These are phyloP conservation scores for Colletotrichum trifolii DNA, from an alignment of 2,329 filamentous ascomycete genomes.

Conservation along the genomic window DNA sequence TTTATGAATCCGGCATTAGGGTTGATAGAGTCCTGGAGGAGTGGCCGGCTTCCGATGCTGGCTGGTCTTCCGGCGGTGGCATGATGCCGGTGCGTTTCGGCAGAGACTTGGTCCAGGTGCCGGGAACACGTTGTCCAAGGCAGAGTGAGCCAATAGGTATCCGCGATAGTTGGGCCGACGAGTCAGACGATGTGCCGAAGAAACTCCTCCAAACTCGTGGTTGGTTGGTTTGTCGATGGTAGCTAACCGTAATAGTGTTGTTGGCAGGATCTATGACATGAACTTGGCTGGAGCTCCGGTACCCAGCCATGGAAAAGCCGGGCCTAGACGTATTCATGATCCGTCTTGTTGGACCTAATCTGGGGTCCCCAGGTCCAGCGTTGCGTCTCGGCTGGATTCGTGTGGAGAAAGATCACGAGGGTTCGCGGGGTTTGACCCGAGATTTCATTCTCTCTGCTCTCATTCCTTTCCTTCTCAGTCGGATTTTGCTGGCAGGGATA, in stretches of 20 bases:
- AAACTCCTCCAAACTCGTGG: slow-evolving; percentile 13
- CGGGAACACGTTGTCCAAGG: slow-evolving; percentile 1
- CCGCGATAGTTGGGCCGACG: background rate
- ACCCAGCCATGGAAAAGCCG: background rate
- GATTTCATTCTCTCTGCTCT: background rate
- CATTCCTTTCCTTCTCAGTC: background rate
- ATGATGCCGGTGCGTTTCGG: slow-evolving; percentile 26
- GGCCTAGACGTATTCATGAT: slow-evolving; percentile 8
- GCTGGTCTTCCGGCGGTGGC: background rate
- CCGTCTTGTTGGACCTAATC: slow-evolving; percentile 16
- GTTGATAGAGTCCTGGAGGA: slow-evolving; percentile 8
- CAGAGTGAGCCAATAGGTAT: slow-evolving; percentile 1
- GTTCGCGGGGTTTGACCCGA: slow-evolving; percentile 6
- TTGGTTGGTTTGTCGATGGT: slow-evolving; percentile 1
- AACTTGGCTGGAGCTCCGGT: slow-evolving; percentile 7
- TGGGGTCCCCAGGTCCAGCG: slow-evolving; percentile 12
- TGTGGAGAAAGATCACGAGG: slow-evolving; percentile 1
- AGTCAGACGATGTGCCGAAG: slow-evolving; percentile 23
- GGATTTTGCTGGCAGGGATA: too few species aligned
- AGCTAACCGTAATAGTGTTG: slow-evolving; percentile 10
- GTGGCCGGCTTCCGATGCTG: background rate
- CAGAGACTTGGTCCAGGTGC: slow-evolving; percentile 1
- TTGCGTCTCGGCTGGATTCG: background rate
- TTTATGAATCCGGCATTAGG: background rate
- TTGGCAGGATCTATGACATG: slow-evolving; percentile 5